Conservation (phyloP, 2,329 filamentous ascomycete genomes). For the Achaetomium macrosporum region DNA sequence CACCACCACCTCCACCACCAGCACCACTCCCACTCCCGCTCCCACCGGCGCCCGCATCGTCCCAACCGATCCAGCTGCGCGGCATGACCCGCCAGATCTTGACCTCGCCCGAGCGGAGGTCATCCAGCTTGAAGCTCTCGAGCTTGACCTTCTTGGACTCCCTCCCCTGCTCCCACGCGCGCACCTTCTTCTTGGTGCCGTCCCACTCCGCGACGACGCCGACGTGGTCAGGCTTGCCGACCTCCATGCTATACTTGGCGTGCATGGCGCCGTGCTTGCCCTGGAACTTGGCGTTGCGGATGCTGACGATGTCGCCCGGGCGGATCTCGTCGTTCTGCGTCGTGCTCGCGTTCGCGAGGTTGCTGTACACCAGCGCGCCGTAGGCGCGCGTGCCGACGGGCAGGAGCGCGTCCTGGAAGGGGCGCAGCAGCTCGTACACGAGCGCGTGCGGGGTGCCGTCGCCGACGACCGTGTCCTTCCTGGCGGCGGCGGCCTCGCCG, state of each 20-base stretch:
- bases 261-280: conserved; percentile 95
- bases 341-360: conserved; percentile 88
- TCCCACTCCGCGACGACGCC: conserved; percentile 95
- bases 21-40: conserved; percentile 86
- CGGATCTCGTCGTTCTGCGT: conserved; percentile 90
- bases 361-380: conserved; percentile 88
- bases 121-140: conserved; percentile 90
- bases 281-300: conserved; percentile 91
- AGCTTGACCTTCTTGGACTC: conserved; percentile 91
- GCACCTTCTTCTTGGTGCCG: conserved; percentile 94
- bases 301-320: conserved; percentile 80
- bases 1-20: conserved; percentile 32
- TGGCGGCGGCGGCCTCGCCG: conserved; percentile 59
- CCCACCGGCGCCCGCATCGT: conserved; percentile 37
- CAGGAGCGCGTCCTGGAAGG: conserved; percentile 65
- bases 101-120: conserved; percentile 87
- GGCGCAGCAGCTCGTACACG: conserved; percentile 70
- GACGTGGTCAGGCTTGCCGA: conserved; percentile 85
- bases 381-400: conserved; percentile 87
- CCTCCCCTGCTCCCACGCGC: conserved; percentile 90
- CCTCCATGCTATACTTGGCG: conserved; percentile 82
- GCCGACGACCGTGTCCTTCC: conserved; percentile 74
- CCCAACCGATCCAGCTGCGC: conserved; percentile 88
- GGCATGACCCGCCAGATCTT: conserved; percentile 97
- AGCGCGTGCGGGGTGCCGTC: conserved; percentile 77